Base-by-base conservation (phyloP, 2,329 filamentous ascomycete species). In the Talaromyces islandicus region DNA sequence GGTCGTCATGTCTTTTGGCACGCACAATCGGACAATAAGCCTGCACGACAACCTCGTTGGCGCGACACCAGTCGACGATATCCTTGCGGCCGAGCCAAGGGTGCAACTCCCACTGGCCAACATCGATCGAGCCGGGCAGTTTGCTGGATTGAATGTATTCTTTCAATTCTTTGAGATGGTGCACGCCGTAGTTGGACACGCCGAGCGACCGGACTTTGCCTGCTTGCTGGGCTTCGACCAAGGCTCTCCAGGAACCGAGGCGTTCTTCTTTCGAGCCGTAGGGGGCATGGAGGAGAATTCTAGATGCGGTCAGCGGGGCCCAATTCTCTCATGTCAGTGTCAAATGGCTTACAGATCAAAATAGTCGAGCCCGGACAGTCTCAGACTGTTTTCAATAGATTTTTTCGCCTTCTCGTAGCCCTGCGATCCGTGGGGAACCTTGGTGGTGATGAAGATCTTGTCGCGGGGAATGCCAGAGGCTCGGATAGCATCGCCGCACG, bases 41-140 rank as follows among this genome's bases (percentile, higher is more conserved):
- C 80, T 91, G 81, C 14, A 89, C 72, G 32, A 85, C 81, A 21
- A 90, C 78, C 62, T 81, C 80, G 19, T 85, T 80, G 72, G 87
- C 80, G 64, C 80, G 73, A 67, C 89, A 89, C 91, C 92, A 97
- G 53, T 84, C 78, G 9, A 87, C 86, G 62, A 97, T 91, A 69
- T 96, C 91, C 24, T 81, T 78, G n/a, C 92, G 82, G 9, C 86
- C 81, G 48, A 92, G 85, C 92, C 91, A 97, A 0, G 92, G 92
- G 74, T 97, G 92, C 11, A 97, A 78, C 76, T 97, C 92, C 75
- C 89, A 91, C 75, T 96, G 92, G 46, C 91, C 92, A 41, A 96
- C 89, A 62, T 87, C 89, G 68, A 96, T 83, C 43, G 90, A 78
- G 25, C 90, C 90, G 46, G 90, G 46, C 29, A 51, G 12, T 10